Evolutionary conservation across 2,329 filamentous ascomycete genomes (phyloP), one percentile per base, ranked within the genome.

Genomic region (Fusarium torreyae): DNA sequence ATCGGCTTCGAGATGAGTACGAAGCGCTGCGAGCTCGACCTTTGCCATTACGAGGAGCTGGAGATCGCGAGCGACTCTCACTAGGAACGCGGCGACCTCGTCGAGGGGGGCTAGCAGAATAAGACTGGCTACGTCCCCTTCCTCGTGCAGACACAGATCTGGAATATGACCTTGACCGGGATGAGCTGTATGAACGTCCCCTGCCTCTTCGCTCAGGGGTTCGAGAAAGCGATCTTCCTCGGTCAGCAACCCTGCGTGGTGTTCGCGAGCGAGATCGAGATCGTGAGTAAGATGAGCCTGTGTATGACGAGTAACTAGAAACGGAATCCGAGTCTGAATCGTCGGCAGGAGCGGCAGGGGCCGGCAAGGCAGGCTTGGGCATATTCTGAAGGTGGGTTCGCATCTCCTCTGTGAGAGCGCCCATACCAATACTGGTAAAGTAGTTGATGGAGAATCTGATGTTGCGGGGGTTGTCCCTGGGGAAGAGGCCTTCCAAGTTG

Each of bases 391-490:
- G 86, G 77, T 91, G 90, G 75, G 97, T 93, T 79, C 96, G 91
- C 94, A 98, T 97, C 71, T 94, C 92, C 77, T 99, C 96, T 3
- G 96, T 99, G 66, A 99, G 86, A 24, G 89, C 89, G 77, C 96
- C 96, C 92, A 99, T 97, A 61, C 94, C 94, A 75, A 99, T 97
- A 75, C 94, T 96, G 11, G 96, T 99, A 80, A 99, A 98, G 86
- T 98, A 99, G 82, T 99, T 99, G 89, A 99, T 97, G 51, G 94
- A 93, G 85, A 99, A 99, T 55, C 95, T 90, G 39, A 94, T 94
- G 80, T 98, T 96, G 77, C 93, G 91, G 24, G 94, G 89, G 75
- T 94, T 93, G 78, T 98, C 94, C 64, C 85, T 91, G 1, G 96
- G 96, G 85, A 99, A 98, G 43, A 99, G 83, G 31, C 95, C 95